Base-by-base conservation (phyloP, 2,329 filamentous ascomycete species). In the Clarireedia homoeocarpa region DNA sequence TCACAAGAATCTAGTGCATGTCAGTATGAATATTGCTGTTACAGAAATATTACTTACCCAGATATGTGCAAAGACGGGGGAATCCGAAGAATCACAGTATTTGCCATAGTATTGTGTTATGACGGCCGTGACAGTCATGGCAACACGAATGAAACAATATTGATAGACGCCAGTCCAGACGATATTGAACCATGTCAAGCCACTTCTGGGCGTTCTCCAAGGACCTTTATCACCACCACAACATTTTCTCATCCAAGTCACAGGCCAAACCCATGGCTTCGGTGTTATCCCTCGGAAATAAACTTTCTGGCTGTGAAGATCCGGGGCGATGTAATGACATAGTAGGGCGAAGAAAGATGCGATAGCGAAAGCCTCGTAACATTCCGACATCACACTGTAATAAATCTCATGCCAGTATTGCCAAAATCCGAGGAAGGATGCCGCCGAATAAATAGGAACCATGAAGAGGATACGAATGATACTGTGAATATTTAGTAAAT, bases 401-500 rank as follows among this genome's bases (percentile, higher is more conserved):
- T 95, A 95, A 56, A 94, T 81, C 49, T 86, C 83, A 66, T 91
- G 81, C 69, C 79, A 81, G 75, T 94, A 92, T 73, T 81, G 91
- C 62, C 80, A 77, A 64, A 89, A 82, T 58, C 84, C 84, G 39
- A 92, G 77, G 67, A 88, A 88, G 36, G 87, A 84, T 20, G 90
- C 84, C 40, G 84, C 75, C 51, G 86, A 78, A 71, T 95, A 95
- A 59, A 95, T 77, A 40, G 90, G 90, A 50, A 95, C 82, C 88
- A 95, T 92, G 70, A 91, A 85, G 26, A 95, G 79, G 62, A 95
- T 92, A 49, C 90, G 88, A 65, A 95, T 91, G 66, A 94, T 91
- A 68, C 84, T 89, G 63, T 48, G 48, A 38, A 17, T 9, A 6
- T 58, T 63, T 53, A 65, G 62, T 34, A 30, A 7, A 36, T 6